phyloP scores from a whole-genome alignment of 257 asterid genomes.

The Osmanthus fragrans region DNA sequence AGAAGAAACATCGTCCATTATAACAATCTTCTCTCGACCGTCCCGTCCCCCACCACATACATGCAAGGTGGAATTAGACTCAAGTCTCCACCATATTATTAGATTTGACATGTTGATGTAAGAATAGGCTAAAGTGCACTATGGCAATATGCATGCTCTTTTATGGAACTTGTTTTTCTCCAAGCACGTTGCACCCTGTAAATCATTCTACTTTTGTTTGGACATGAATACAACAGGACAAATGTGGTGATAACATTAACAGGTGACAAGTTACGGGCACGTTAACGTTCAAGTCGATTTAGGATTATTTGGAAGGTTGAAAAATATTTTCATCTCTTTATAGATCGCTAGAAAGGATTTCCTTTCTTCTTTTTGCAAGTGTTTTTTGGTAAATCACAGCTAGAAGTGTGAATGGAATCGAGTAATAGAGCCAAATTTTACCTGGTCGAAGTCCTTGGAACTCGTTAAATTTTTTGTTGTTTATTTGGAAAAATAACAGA shows the following conservation, averaged over 20 bases:
- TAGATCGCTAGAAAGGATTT: not conserved
- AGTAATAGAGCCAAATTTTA: no score
- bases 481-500: no score
- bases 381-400: no score
- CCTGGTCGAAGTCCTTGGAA: no score
- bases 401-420: no score
- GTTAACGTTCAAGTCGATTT: not conserved
- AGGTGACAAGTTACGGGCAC: not conserved
- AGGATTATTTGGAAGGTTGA: not conserved
- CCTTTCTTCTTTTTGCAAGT: no score
- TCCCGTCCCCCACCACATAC: not conserved
- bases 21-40: not conserved
- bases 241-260: not conserved
- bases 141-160: constrained; percentile 8
- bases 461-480: no score
- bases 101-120: constrained; percentile 14
- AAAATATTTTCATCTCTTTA: not conserved
- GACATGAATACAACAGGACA: not conserved
- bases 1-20: not conserved
- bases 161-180: constrained; percentile 4
- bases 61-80: constrained; percentile 16
- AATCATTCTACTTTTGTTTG: constrained; percentile 5
- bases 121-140: constrained; percentile 19
- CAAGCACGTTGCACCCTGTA: not conserved
- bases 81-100: constrained; percentile 15